phyloP scores from a whole-genome alignment of 139 green algal genomes.

The Tetraselmis chui region DNA sequence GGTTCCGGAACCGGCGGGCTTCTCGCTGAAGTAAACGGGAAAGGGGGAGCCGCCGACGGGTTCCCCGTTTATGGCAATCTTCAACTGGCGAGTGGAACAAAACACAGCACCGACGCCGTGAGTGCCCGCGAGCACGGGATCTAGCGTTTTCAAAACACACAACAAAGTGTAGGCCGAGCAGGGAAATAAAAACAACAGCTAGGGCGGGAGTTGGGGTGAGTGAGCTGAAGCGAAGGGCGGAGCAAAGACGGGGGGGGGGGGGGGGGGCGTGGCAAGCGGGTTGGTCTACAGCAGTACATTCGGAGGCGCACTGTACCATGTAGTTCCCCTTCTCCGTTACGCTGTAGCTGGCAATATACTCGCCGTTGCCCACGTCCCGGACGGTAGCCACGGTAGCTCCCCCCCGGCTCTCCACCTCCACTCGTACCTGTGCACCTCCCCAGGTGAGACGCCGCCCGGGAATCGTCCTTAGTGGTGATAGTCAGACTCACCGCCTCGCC shows the following conservation, averaged over 20 bases:
- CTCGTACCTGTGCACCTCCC: background rate
- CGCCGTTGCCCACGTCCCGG: constrained; percentile 6
- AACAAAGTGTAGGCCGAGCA: no score
- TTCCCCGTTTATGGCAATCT: background rate
- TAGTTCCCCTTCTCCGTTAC: constrained; percentile 7
- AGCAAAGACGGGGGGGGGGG: background rate
- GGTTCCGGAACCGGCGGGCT: background rate
- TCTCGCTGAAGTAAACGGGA: constrained; percentile 13
- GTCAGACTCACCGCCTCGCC: background rate
- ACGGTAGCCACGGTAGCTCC: background rate
- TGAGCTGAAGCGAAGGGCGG: no score
- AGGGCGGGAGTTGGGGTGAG: no score
- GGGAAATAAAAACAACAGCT: no score
- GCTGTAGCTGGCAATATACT: constrained; percentile 7
- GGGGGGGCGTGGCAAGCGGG: background rate
- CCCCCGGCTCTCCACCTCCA: background rate
- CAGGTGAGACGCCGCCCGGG: background rate
- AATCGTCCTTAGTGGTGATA: background rate
- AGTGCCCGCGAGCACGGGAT: no score
- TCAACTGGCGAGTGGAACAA: no score
- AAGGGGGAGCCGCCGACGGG: constrained; percentile 9
- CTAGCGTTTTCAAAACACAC: no score
- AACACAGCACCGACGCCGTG: no score
- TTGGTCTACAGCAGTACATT: no score
- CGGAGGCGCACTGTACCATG: constrained; percentile 7